Evolutionary conservation across 805 yeast genomes (phyloP).

Genomic region (Starmerella riodocensis): DNA sequence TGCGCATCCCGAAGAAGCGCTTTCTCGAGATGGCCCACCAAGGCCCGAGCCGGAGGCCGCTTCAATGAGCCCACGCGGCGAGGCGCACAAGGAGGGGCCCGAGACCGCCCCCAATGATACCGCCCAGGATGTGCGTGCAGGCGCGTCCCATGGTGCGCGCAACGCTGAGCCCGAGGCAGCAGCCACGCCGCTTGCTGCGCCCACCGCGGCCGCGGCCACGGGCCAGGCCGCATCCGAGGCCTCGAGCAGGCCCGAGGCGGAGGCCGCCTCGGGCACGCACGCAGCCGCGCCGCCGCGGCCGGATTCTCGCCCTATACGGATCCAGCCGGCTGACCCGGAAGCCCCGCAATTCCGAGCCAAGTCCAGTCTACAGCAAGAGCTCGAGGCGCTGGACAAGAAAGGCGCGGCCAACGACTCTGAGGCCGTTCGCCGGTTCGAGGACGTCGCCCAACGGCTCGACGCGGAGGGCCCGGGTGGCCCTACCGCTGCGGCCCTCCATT

Average conservation of each 20-base stretch:
- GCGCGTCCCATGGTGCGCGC: background rate
- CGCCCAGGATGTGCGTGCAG: background rate
- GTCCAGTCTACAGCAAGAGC: constrained; percentile 3
- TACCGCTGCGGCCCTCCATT: constrained; percentile 7
- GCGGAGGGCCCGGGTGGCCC: constrained; percentile 17
- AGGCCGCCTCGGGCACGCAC: too few species aligned
- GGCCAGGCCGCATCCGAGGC: too few species aligned
- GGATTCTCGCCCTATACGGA: constrained; percentile 1
- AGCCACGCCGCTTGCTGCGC: too few species aligned
- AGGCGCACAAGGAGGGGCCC: too few species aligned
- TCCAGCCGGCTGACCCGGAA: constrained; percentile 15
- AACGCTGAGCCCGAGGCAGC: too few species aligned
- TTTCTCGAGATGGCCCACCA: too few species aligned
- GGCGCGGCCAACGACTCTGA: constrained; percentile 8
- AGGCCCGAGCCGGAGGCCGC: too few species aligned
- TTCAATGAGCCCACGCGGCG: too few species aligned
- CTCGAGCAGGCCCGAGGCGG: too few species aligned
- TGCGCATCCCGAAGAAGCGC: too few species aligned
- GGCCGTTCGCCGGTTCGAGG: constrained; percentile 6
- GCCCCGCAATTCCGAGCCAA: constrained; percentile 5
- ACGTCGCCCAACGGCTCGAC: constrained; percentile 5
- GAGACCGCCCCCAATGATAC: background rate
- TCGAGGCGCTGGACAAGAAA: constrained; percentile 11
- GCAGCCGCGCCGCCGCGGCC: constrained; percentile 8
- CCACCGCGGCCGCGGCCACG: too few species aligned